These are phyloP conservation scores for Paecilomyces dactylethromorphus DNA, from an alignment of 2,329 filamentous ascomycete genomes.

Conservation along the genomic window DNA sequence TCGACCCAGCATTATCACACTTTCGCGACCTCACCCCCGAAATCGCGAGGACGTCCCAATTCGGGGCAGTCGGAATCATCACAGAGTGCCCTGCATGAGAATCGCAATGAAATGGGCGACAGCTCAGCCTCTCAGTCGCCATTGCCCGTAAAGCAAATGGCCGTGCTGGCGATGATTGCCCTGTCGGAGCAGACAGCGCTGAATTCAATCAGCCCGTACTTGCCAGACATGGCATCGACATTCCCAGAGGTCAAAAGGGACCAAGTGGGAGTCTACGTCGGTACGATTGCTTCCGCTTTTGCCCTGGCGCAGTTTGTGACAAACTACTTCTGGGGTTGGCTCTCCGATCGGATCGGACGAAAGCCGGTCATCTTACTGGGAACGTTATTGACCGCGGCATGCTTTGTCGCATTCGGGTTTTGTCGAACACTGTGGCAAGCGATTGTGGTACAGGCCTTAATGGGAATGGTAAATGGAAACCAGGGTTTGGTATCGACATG, in stretches of 20 bases:
- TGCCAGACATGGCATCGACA: constrained; percentile 81
- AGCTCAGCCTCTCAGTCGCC: constrained; percentile 50
- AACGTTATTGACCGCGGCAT: constrained; percentile 72
- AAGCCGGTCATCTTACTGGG: constrained; percentile 79
- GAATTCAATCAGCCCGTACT: constrained; percentile 92
- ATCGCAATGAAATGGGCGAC: constrained; percentile 18
- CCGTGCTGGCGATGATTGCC: constrained; percentile 78
- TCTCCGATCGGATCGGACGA: constrained; percentile 71
- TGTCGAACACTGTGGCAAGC: constrained; percentile 78
- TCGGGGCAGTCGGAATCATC: constrained; percentile 37
- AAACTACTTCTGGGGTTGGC: constrained; percentile 84
- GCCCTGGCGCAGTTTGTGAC: constrained; percentile 87
- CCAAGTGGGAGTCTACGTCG: constrained; percentile 80
- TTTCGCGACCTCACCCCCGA: constrained; percentile 42
- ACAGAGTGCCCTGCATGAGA: constrained; percentile 20
- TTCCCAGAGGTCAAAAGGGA: constrained; percentile 71
- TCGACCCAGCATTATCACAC: constrained; percentile 43
- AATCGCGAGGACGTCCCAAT: constrained; percentile 38
- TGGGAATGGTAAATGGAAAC: constrained; percentile 93
- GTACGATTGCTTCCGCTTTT: constrained; percentile 82
- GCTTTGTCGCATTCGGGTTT: constrained; percentile 83
- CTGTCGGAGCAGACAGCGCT: constrained; percentile 92
- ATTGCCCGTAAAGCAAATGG: constrained; percentile 74
- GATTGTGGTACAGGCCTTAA: constrained; percentile 74
- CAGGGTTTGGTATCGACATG: constrained; percentile 91